Evolutionary conservation across 2,329 filamentous ascomycete genomes (phyloP).

Genomic region (Cyphellophora attinorum): DNA sequence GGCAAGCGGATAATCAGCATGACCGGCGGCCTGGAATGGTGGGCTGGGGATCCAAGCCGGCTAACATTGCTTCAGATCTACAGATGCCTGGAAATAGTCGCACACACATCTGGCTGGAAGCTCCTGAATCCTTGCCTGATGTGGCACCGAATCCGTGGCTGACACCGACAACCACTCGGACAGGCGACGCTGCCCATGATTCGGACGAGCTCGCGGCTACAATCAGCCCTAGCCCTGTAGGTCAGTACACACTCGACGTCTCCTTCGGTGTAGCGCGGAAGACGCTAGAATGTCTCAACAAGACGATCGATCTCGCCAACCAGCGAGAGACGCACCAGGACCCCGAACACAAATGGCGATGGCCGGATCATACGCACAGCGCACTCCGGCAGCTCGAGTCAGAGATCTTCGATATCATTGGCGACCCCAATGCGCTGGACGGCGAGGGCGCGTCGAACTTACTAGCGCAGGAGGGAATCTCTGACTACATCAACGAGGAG

Average conservation of each 20-base stretch:
- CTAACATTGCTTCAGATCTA: slow-evolving; percentile 4
- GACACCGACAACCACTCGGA: background rate
- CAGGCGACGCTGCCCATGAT: background rate
- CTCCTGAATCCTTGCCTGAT: background rate
- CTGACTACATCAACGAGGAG: slow-evolving; percentile 1
- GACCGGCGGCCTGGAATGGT: slow-evolving; percentile 3
- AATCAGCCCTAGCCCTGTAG: background rate
- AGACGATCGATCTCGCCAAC: slow-evolving; percentile 2
- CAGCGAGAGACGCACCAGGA: slow-evolving; percentile 2
- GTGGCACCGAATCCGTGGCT: background rate
- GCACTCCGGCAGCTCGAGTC: slow-evolving; percentile 1
- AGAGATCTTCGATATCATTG: slow-evolving; percentile 1
- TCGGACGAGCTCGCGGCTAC: background rate
- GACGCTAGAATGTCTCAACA: slow-evolving; percentile 4
- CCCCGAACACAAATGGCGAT: background rate
- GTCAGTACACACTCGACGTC: slow-evolving; percentile 4
- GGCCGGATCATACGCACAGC: slow-evolving; percentile 1
- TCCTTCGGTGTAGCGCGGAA: slow-evolving; percentile 4
- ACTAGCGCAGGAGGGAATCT: background rate
- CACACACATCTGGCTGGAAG: slow-evolving; percentile 1
- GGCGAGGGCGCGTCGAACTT: background rate
- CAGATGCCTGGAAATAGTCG: slow-evolving; percentile 3
- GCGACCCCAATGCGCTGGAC: background rate
- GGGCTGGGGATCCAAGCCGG: background rate
- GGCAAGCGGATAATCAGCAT: slow-evolving; percentile 2